Evolutionary conservation across 2,329 filamentous ascomycete genomes (phyloP).

Genomic region (Fusarium buharicum): DNA sequence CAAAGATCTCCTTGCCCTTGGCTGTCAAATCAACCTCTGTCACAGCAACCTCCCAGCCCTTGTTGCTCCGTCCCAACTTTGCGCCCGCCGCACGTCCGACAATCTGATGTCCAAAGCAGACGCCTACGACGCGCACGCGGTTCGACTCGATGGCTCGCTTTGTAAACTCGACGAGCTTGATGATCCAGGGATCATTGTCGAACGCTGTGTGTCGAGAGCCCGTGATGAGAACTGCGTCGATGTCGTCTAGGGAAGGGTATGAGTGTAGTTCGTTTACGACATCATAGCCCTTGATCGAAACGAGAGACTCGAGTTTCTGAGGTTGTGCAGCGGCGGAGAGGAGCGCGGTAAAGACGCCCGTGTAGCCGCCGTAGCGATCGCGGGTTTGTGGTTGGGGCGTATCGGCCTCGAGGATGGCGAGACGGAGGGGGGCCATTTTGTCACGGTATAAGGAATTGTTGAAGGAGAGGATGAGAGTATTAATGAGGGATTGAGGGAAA

Average conservation of each 20-base stretch:
- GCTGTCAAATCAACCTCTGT: conserved; percentile 54
- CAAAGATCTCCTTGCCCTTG: conserved; percentile 54
- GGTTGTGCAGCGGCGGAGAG: conserved; percentile 64
- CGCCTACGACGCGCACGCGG: conserved; percentile 70
- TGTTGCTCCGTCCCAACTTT: conserved; percentile 51
- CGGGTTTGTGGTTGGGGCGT: conserved; percentile 73
- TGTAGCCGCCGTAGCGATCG: conserved; percentile 76
- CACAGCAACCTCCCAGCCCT: conserved; percentile 59
- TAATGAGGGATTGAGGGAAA: background rate
- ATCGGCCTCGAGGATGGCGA: conserved; percentile 91
- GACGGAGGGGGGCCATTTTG: conserved; percentile 67
- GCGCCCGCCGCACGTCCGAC: conserved; percentile 56
- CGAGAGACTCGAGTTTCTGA: conserved; percentile 54
- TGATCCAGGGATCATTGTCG: conserved; percentile 57
- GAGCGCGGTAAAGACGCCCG: conserved; percentile 73
- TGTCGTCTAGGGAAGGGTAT: conserved; percentile 77
- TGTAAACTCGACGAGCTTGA: conserved; percentile 55
- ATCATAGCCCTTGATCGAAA: conserved; percentile 74
- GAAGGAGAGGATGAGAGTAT: background rate
- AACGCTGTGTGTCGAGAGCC: conserved; percentile 71
- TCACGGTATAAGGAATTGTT: too few relatives aligned
- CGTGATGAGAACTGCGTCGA: conserved; percentile 86
- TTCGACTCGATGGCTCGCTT: conserved; percentile 47
- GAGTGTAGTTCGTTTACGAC: conserved; percentile 71
- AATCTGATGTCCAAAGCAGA: conserved; percentile 63